phyloP scores from a whole-genome alignment of 2,329 filamentous ascomycete species.

The Cryphonectria nitschkei region DNA sequence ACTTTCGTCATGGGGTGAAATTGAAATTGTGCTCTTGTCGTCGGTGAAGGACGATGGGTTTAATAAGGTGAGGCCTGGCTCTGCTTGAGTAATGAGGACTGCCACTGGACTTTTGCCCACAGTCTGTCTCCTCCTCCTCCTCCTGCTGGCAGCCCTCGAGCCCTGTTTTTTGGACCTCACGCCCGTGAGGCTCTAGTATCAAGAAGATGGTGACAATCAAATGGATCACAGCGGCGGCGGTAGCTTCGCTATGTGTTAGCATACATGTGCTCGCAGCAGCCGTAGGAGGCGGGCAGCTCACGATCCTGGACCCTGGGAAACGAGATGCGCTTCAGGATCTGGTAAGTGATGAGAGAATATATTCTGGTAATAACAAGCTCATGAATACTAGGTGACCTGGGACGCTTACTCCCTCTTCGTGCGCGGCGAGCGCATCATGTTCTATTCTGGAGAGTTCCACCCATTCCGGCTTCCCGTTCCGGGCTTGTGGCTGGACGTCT shows the following conservation, averaged over 20 bases:
- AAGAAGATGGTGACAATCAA: constrained; percentile 15
- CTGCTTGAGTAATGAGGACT: not conserved
- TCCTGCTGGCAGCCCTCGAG: not conserved
- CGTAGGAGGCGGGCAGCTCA: constrained; percentile 7
- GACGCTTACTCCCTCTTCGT: constrained; percentile 74
- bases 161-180: not conserved
- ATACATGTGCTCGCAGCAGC: constrained; percentile 8
- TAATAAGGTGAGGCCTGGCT: constrained; percentile 15
- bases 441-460: constrained; percentile 77
- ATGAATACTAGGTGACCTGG: constrained; percentile 60
- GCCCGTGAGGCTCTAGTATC: not conserved
- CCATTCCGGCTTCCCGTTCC: constrained; percentile 59
- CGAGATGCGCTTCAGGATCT: constrained; percentile 23
- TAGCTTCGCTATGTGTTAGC: constrained; percentile 17
- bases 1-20: constrained; percentile 4
- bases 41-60: not conserved
- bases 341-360: not conserved
- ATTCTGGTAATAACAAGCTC: not conserved
- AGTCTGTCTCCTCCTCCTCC: not conserved
- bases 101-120: not conserved
- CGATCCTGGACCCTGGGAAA: constrained; percentile 12
- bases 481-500: constrained; percentile 63
- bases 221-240: not conserved
- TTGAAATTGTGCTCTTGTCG: not conserved
- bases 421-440: constrained; percentile 68